phyloP scores from a whole-genome alignment of 1,284 basidiomycete species.

The Ceratobasidium papillatum region DNA sequence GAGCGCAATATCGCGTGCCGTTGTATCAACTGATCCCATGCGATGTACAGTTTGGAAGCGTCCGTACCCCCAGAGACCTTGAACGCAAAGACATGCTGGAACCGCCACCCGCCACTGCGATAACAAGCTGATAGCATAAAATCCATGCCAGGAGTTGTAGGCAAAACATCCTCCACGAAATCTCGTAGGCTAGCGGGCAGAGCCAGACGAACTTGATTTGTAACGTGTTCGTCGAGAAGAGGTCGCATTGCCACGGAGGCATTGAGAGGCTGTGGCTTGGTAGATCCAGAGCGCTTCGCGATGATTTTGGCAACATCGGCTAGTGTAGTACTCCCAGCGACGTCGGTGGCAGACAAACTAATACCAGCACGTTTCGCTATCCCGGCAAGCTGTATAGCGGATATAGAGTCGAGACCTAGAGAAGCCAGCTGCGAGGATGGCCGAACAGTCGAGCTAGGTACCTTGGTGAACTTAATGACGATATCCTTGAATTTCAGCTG shows the following conservation, averaged over 20 bases:
- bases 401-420: constrained; percentile 64
- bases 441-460: constrained; percentile 22
- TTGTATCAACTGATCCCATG: constrained; percentile 55
- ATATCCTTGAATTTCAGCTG: constrained; percentile 30
- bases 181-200: constrained; percentile 29
- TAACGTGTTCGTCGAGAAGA: constrained; percentile 12
- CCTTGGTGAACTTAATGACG: constrained; percentile 28
- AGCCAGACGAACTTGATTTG: constrained; percentile 5
- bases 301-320: constrained; percentile 31
- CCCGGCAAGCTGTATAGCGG: constrained; percentile 59
- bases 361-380: constrained; percentile 54
- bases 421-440: constrained; percentile 46
- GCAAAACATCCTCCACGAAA: constrained; percentile 10
- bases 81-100: constrained; percentile 60
- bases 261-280: background rate
- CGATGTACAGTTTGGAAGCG: constrained; percentile 48
- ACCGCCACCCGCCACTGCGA: constrained; percentile 48
- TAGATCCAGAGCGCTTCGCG: background rate
- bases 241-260: background rate
- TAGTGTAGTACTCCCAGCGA: constrained; percentile 28
- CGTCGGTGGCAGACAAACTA: constrained; percentile 27
- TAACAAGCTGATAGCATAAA: constrained; percentile 34
- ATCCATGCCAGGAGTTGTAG: constrained; percentile 36
- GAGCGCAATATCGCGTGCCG: constrained; percentile 58
- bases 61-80: constrained; percentile 52